Percentiles rank a stretch among this genome's conserved stretches.
Evolutionary conservation across 257 asterid genomes (phyloP).

Genomic region (Linaria vulgaris): DNA sequence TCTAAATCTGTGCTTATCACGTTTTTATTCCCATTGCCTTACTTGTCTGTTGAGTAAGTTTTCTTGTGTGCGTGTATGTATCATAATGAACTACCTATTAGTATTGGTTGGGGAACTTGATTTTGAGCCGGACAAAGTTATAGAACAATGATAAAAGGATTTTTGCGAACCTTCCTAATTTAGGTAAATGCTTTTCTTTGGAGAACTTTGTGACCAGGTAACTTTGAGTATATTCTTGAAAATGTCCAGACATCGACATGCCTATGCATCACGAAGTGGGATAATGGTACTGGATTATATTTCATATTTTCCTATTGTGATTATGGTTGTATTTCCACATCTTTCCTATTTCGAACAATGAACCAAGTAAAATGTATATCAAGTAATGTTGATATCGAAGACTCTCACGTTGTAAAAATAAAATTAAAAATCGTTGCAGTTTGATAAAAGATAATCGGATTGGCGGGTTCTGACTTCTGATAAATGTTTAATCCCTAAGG

Average conservation of each 20-base stretch:
- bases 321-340: too few relatives aligned
- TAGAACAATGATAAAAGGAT: slow-evolving; percentile 12
- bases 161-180: slow-evolving; percentile 23
- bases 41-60: slow-evolving; percentile 23
- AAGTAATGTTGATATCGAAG: too few relatives aligned
- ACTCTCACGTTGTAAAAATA: too few relatives aligned
- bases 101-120: slow-evolving; percentile 26
- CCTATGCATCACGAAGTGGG: too few relatives aligned
- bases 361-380: too few relatives aligned
- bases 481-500: too few relatives aligned
- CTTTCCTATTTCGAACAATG: too few relatives aligned
- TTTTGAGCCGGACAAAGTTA: slow-evolving; percentile 16
- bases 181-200: slow-evolving; percentile 12
- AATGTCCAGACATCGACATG: not conserved
- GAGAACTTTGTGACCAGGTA: slow-evolving; percentile 6
- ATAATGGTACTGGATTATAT: too few relatives aligned
- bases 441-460: too few relatives aligned
- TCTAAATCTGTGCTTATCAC: slow-evolving; percentile 26
- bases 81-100: slow-evolving; percentile 25
- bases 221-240: not conserved
- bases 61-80: slow-evolving; percentile 35
- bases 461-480: too few relatives aligned
- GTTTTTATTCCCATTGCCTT: slow-evolving; percentile 1
- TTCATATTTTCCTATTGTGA: too few relatives aligned
- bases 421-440: too few relatives aligned